Conservation (phyloP, 1,284 basidiomycete species). For the Trichosporon ovoides region DNA sequence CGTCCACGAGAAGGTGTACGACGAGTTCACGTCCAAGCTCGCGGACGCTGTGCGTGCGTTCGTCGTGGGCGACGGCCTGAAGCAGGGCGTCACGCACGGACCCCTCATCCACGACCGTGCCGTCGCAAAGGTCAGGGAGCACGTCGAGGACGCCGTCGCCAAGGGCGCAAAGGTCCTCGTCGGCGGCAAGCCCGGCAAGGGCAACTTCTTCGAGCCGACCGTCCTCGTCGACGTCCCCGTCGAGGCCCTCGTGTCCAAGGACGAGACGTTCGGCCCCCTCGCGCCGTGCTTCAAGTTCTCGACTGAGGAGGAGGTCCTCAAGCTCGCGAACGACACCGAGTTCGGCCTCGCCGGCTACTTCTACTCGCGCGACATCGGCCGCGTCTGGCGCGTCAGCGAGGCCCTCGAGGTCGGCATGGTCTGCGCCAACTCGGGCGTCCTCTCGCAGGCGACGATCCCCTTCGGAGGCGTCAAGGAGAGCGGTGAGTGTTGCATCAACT, state of each 20-base stretch:
- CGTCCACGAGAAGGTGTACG: conserved; percentile 57
- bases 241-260: conserved; percentile 58
- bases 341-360: conserved; percentile 89
- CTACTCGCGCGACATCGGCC: conserved; percentile 76
- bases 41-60: conserved; percentile 61
- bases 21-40: conserved; percentile 32
- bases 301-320: conserved; percentile 84
- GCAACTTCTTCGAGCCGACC: conserved; percentile 76
- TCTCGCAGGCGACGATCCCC: conserved; percentile 72
- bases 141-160: conserved; percentile 75
- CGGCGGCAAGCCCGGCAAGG: conserved; percentile 62
- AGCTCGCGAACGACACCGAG: conserved; percentile 71
- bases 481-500: conserved; percentile 49
- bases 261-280: conserved; percentile 81
- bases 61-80: conserved; percentile 81
- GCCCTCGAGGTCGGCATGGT: conserved; percentile 89
- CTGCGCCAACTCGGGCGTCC: conserved; percentile 64
- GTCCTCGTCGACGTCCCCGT: conserved; percentile 75
- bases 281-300: conserved; percentile 64
- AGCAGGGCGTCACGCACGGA: conserved; percentile 71
- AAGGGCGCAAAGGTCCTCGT: conserved; percentile 79
- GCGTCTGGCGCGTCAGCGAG: conserved; percentile 88
- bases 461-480: conserved; percentile 65
- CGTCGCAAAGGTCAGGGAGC: conserved; percentile 73
- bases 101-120: conserved; percentile 83